Base-by-base conservation (phyloP, 495 filamentous ascomycete species). In the Jackrogersella multiformis region DNA sequence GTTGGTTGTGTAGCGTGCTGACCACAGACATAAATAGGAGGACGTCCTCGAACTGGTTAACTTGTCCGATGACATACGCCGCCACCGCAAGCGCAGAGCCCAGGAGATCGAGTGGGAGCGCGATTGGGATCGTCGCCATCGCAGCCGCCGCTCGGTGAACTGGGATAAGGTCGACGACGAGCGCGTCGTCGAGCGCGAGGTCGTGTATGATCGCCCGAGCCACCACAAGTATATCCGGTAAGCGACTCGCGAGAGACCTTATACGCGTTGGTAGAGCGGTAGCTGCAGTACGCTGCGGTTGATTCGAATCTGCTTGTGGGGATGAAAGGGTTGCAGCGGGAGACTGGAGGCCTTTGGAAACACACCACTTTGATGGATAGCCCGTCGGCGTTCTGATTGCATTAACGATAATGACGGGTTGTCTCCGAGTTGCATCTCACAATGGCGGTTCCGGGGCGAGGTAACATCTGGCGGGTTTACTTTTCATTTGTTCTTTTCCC, bases 11-110 rank as follows among this genome's bases (percentile, higher is more conserved):
- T 23, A 36, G 28, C 26, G 52, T 57, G 34, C 73, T 79, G 61
- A 76, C n/a, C n/a, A n/a, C 64, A 44, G 45, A 57, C 0, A 7
- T 2, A 74, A 64, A 63, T 70, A 97, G 92, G 92, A 95, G 61
- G 92, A 98, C 66, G 93, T 99, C 23, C 84, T 90, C 39, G 84
- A 89, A 73, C 88, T 98, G 9, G 89, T 96, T 46, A 84, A 94
- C 56, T 68, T 92, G 2, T 92, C 93, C 2, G 90, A 96, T 53
- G 85, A 91, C 3, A 94, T 98, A 74, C 91, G 93, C 36, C 83
- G 82, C 36, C 84, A 87, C 35, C 90, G 94, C 68, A 88, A 85
- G 68, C 86, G 90, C 51, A 88, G 93, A 41, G 88, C 92, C 66
- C 86, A 87, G 52, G 90, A 97, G 73, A 90, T 96, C 64, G 85